Evolutionary conservation across 2,329 filamentous ascomycete genomes (phyloP).

Genomic region (Colletotrichum sansevieriae): DNA sequence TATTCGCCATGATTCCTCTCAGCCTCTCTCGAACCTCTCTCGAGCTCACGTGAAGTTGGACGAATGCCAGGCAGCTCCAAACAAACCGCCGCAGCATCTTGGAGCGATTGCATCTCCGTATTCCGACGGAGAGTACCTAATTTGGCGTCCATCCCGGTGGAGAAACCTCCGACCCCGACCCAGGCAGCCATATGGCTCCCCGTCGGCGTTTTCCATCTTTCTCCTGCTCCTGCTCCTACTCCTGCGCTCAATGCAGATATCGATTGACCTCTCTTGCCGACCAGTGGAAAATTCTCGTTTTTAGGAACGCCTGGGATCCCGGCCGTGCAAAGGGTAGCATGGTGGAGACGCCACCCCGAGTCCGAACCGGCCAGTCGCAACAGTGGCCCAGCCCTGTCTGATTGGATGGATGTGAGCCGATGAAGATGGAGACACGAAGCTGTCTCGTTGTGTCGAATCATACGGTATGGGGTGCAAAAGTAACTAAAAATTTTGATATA

Average conservation of each 20-base stretch:
- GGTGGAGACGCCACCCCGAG: constrained; percentile 1
- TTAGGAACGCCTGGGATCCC: background rate
- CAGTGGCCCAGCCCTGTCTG: background rate
- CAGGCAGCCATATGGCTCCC: background rate
- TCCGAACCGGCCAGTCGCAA: constrained; percentile 17
- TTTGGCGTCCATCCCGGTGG: background rate
- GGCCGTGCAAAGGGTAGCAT: background rate
- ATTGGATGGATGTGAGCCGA: background rate
- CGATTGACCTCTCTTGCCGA: too few species aligned
- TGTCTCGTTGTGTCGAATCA: background rate
- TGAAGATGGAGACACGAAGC: background rate
- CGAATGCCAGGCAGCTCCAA: too few species aligned
- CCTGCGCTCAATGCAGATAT: too few species aligned
- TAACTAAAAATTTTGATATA: too few species aligned
- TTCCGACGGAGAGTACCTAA: too few species aligned
- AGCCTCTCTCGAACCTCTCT: too few species aligned
- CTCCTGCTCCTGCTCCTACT: too few species aligned
- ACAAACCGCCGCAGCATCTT: too few species aligned
- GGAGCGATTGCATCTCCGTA: too few species aligned
- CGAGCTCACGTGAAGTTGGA: too few species aligned
- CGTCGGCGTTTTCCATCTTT: background rate
- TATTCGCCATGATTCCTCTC: too few species aligned
- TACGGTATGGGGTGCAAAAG: too few species aligned
- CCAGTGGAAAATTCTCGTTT: background rate
- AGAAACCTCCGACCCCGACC: background rate